Evolutionary conservation across 805 yeast species (phyloP).

Genomic region (Debaryomyces maramus): DNA sequence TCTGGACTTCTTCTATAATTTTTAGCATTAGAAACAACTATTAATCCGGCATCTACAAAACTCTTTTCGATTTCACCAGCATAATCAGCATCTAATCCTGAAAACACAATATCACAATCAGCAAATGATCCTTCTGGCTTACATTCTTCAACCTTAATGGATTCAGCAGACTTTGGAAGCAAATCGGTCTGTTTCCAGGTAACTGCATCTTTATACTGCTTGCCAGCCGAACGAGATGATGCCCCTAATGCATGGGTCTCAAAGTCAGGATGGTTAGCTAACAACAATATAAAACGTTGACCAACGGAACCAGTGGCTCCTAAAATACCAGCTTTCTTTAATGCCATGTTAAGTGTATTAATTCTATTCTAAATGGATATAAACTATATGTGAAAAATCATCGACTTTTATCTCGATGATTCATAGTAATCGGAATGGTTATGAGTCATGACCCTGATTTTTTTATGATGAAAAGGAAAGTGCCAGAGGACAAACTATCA

Average conservation of each 20-base stretch:
- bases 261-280: constrained; percentile 87
- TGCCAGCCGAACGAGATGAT: constrained; percentile 91
- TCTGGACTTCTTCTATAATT: constrained; percentile 85
- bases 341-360: constrained; percentile 17
- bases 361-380: not conserved
- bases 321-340: constrained; percentile 76
- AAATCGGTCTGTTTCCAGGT: constrained; percentile 91
- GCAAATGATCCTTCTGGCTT: constrained; percentile 66
- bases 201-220: constrained; percentile 78
- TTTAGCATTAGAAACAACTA: constrained; percentile 91
- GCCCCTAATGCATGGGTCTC: constrained; percentile 88
- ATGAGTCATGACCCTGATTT: not conserved
- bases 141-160: constrained; percentile 75
- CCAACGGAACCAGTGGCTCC: constrained; percentile 99
- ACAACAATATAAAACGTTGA: constrained; percentile 84
- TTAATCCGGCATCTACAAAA: constrained; percentile 77
- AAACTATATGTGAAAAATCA: not conserved
- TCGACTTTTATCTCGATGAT: not conserved
- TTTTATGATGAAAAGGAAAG: not conserved
- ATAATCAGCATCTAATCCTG: constrained; percentile 88
- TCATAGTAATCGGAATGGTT: not conserved
- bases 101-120: constrained; percentile 91
- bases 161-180: constrained; percentile 67
- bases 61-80: constrained; percentile 92
- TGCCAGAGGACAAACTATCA: too few species aligned